Percentiles rank a stretch among this genome's conserved stretches.
Conservation (phyloP, 176 grass and related monocot species). For the Cocos nucifera region DNA sequence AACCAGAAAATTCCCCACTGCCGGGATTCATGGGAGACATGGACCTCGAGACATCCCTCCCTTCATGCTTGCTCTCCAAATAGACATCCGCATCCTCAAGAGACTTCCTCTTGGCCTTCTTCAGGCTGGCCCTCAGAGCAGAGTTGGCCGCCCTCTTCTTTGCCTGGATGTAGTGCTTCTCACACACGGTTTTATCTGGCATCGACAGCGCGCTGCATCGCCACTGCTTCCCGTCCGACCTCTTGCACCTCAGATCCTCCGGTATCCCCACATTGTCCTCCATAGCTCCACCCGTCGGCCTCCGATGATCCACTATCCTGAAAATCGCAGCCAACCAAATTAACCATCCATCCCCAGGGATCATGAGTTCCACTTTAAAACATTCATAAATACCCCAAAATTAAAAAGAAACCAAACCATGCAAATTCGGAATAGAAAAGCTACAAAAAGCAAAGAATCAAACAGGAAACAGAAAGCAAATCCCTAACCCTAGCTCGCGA, state of each 20-base stretch:
- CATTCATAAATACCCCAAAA: no score
- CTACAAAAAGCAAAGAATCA: no score
- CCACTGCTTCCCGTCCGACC: slow-evolving; percentile 99
- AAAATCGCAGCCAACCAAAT: neutral
- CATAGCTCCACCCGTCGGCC: neutral
- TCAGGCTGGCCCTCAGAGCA: slow-evolving; percentile 64
- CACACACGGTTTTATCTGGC: slow-evolving; percentile 93
- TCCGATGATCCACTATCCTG: slow-evolving; percentile 7
- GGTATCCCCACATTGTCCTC: slow-evolving; percentile 46
- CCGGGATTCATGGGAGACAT: slow-evolving; percentile 1
- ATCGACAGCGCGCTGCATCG: slow-evolving; percentile 82
- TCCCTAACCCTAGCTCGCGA: slow-evolving; percentile 16
- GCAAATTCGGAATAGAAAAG: no score
- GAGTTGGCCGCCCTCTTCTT: slow-evolving; percentile 93
- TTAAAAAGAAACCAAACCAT: no score
- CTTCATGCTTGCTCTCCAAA: slow-evolving; percentile 25
- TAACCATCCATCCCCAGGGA: no score
- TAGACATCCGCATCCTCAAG: slow-evolving; percentile 12
- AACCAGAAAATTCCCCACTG: neutral
- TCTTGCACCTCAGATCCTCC: slow-evolving; percentile 90
- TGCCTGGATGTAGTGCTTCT: slow-evolving; percentile 98
- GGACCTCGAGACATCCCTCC: slow-evolving; percentile 3
- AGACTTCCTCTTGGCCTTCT: slow-evolving; percentile 29
- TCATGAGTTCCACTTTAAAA: no score
- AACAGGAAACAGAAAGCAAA: slow-evolving; percentile 2